Conservation (phyloP, 306 rosid species). For the Pterocarpus macrocarpus region DNA sequence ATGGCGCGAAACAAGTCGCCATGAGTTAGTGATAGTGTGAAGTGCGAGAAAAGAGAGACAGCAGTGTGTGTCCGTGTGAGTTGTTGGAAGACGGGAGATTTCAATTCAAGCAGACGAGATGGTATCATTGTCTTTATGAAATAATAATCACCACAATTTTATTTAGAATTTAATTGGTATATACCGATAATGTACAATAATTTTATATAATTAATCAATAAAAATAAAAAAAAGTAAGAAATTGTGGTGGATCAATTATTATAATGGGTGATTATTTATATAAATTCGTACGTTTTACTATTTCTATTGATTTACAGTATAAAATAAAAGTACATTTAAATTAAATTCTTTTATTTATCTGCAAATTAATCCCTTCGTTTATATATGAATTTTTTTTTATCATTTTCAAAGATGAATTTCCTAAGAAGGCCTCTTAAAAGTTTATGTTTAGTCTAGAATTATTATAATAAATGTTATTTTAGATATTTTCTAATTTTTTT, state of each 20-base stretch:
- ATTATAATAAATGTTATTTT: neutral
- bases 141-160: neutral
- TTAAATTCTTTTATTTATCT: neutral
- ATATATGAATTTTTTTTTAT: neutral
- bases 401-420: neutral
- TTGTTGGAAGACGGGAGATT: neutral
- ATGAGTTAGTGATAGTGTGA: constrained; percentile 38
- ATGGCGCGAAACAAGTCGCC: constrained; percentile 72
- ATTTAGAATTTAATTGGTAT: too few relatives aligned
- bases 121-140: neutral
- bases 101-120: neutral
- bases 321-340: too few relatives aligned
- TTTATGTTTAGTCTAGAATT: too few relatives aligned
- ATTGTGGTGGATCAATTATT: too few relatives aligned
- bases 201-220: too few relatives aligned
- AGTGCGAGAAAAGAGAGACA: neutral
- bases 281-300: too few relatives aligned
- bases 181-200: too few relatives aligned
- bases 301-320: too few relatives aligned
- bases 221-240: too few relatives aligned
- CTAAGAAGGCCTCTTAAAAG: too few relatives aligned
- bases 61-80: neutral
- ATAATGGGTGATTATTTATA: too few relatives aligned
- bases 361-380: neutral
- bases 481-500: too few relatives aligned